Evolutionary conservation across 2,329 filamentous ascomycete genomes (phyloP).

Genomic region (Fusarium palustre): DNA sequence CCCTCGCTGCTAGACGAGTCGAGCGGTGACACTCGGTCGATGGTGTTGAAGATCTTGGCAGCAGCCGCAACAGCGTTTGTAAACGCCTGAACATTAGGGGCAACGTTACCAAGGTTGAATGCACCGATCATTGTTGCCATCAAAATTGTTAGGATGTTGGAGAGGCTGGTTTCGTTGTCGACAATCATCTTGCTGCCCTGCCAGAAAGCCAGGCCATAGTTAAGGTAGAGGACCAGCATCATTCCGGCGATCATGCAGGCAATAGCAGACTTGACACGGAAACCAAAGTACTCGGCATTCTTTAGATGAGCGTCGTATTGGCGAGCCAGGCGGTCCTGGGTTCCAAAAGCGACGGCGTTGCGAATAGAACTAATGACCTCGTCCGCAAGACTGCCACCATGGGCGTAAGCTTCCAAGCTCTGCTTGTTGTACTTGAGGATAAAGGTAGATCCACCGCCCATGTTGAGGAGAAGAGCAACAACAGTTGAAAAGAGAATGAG

Average conservation of each 20-base stretch:
- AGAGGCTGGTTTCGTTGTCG: conserved; percentile 72
- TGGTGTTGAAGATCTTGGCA: conserved; percentile 92
- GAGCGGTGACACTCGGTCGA: conserved; percentile 86
- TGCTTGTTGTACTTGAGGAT: conserved; percentile 85
- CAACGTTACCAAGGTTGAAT: conserved; percentile 88
- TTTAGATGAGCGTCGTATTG: conserved; percentile 84
- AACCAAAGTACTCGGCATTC: conserved; percentile 80
- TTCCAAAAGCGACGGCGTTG: conserved; percentile 92
- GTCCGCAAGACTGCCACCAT: conserved; percentile 88
- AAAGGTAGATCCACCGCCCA: conserved; percentile 78
- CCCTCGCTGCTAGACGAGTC: conserved; percentile 79
- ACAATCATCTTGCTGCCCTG: conserved; percentile 82
- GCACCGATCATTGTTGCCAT: conserved; percentile 94
- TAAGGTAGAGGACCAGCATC: conserved; percentile 86
- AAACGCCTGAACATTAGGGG: conserved; percentile 88
- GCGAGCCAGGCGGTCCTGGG: conserved; percentile 88
- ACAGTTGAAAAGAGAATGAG: conserved; percentile 87
- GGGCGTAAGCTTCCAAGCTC: conserved; percentile 81
- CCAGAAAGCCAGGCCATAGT: conserved; percentile 91
- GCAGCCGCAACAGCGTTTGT: conserved; percentile 85
- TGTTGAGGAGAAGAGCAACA: conserved; percentile 80
- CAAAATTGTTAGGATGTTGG: conserved; percentile 83
- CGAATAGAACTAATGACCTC: conserved; percentile 95
- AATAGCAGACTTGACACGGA: conserved; percentile 77
- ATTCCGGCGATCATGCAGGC: conserved; percentile 85